phyloP scores from a whole-genome alignment of 805 yeast species.

The Crinitomyces ghanaensis region DNA sequence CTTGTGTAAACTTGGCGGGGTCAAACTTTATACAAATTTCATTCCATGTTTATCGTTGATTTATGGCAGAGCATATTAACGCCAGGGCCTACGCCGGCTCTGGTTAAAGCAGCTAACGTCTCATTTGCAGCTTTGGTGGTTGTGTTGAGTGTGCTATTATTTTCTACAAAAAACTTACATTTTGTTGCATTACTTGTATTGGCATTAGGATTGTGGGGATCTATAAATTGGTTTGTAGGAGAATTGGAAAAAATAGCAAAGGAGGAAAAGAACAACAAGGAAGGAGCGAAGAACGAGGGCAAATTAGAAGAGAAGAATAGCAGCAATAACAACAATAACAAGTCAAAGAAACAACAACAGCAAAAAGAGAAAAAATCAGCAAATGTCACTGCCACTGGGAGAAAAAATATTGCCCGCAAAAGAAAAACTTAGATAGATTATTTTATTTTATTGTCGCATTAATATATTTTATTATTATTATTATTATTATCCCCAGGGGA shows the following conservation, averaged over 20 bases:
- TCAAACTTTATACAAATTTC: background rate
- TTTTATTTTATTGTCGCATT: too few relatives aligned
- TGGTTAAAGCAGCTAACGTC: conserved; percentile 77
- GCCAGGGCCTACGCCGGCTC: conserved; percentile 87
- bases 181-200: conserved; percentile 43
- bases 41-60: conserved; percentile 36
- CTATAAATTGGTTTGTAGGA: conserved; percentile 77
- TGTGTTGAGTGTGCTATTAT: conserved; percentile 45
- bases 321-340: conserved; percentile 1
- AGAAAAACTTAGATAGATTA: too few relatives aligned
- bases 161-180: conserved; percentile 57
- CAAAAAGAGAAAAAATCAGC: background rate
- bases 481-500: too few relatives aligned
- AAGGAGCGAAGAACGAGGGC: conserved; percentile 15
- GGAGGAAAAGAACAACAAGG: too few relatives aligned
- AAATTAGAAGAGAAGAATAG: conserved; percentile 7
- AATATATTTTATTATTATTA: too few relatives aligned
- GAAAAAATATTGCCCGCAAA: background rate
- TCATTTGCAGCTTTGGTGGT: conserved; percentile 58
- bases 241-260: conserved; percentile 46
- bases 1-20: too few relatives aligned
- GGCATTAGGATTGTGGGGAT: conserved; percentile 58
- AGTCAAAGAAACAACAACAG: too few relatives aligned
- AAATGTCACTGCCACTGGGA: conserved; percentile 1
- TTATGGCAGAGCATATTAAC: conserved; percentile 86